Conservation (phyloP, 169 alveolate species). For the Cardiosporidium cionae region DNA sequence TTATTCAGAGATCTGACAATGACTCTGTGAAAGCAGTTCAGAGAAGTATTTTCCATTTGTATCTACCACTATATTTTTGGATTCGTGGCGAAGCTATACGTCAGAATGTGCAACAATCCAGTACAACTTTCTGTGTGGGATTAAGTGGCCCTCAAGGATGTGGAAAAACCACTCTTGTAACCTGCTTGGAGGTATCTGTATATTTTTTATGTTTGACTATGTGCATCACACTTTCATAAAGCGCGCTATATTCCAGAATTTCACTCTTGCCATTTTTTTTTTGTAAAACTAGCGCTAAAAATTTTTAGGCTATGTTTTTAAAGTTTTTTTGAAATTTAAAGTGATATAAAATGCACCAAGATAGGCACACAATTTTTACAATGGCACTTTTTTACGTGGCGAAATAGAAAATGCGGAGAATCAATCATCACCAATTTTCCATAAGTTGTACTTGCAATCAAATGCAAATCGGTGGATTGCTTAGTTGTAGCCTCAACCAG, state of each 20-base stretch:
- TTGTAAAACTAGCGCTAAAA: background rate
- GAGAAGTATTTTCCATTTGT: background rate
- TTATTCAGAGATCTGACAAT: too few relatives aligned
- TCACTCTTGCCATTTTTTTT: background rate
- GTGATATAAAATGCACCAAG: too few relatives aligned
- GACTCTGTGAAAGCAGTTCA: too few relatives aligned
- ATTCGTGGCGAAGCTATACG: background rate
- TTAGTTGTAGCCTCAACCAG: too few relatives aligned
- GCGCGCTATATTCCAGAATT: background rate
- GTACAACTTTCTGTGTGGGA: background rate
- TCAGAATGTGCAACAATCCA: background rate
- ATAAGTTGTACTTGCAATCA: too few relatives aligned
- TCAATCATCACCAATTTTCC: too few relatives aligned
- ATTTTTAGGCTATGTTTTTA: background rate
- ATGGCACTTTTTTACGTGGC: too few relatives aligned
- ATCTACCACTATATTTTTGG: constrained; percentile 7
- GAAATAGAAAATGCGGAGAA: too few relatives aligned
- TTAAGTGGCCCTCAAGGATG: constrained; percentile 8
- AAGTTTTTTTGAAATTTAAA: too few relatives aligned
- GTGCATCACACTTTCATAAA: background rate
- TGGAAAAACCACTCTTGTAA: constrained; percentile 7
- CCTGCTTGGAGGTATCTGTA: background rate
- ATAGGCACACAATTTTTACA: too few relatives aligned
- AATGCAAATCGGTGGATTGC: too few relatives aligned
- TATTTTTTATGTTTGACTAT: background rate